Percentiles rank a stretch among this genome's conserved stretches.
Evolutionary conservation across 345 rosid species (phyloP).

Genomic region (Aquilaria yunnanensis): DNA sequence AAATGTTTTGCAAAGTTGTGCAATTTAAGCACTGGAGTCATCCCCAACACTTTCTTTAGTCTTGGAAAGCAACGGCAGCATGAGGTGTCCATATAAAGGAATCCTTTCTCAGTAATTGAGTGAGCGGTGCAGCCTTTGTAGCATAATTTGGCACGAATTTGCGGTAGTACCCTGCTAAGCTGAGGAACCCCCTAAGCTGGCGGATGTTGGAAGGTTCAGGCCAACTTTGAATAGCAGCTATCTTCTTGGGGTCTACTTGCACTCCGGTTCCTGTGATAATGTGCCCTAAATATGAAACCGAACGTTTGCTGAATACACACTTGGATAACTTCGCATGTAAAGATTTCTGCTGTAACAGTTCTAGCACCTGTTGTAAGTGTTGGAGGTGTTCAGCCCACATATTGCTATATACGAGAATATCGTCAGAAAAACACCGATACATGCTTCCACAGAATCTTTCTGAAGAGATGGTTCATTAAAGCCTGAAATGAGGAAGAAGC

Average conservation of each 20-base stretch:
- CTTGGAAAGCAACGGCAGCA: neutral
- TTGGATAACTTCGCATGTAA: neutral
- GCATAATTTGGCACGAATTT: constrained; percentile 3
- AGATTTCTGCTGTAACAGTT: too few species aligned
- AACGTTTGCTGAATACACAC: neutral
- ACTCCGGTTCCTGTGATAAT: neutral
- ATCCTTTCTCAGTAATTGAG: neutral
- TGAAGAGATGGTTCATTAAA: neutral
- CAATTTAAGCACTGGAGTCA: neutral
- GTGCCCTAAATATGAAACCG: constrained; percentile 3
- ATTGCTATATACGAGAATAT: neutral
- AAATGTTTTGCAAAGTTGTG: neutral
- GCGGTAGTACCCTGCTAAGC: neutral
- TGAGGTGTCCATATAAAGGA: neutral
- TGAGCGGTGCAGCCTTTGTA: neutral
- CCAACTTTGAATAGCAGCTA: neutral
- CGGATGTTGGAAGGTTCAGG: neutral
- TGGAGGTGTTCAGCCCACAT: neutral
- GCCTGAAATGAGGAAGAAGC: neutral
- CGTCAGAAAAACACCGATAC: neutral
- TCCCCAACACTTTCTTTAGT: neutral
- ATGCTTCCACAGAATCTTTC: neutral
- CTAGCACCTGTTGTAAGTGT: neutral
- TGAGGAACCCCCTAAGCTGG: neutral
- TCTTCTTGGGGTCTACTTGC: neutral